Evolutionary conservation across 768 basidiomycete genomes (phyloP).

Genomic region (Tephrocybe rancida): DNA sequence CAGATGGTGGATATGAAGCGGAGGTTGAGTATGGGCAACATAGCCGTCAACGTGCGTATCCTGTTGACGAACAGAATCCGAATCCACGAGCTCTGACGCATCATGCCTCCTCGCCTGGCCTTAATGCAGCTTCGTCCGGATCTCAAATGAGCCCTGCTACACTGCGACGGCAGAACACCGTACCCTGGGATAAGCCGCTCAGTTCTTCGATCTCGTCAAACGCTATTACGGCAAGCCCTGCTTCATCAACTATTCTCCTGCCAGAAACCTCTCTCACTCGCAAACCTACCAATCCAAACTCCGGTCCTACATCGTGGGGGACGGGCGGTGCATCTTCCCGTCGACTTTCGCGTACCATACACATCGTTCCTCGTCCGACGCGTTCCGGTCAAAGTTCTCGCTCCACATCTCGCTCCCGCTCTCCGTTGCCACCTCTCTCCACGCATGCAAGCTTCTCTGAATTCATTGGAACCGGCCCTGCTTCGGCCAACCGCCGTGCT

Average conservation of each 20-base stretch:
- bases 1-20: constrained; percentile 82
- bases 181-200: constrained; percentile 67
- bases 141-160: constrained; percentile 70
- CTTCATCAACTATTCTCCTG: constrained; percentile 59
- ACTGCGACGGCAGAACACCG: constrained; percentile 63
- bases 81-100: constrained; percentile 49
- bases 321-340: constrained; percentile 64
- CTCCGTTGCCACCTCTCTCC: constrained; percentile 78
- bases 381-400: constrained; percentile 86
- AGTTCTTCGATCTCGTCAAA: constrained; percentile 59
- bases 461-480: constrained; percentile 39
- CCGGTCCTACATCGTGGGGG: constrained; percentile 56
- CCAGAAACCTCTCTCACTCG: constrained; percentile 70
- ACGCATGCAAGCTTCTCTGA: constrained; percentile 70
- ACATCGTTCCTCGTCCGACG: constrained; percentile 67
- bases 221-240: constrained; percentile 58
- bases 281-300: constrained; percentile 52
- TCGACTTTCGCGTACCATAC: constrained; percentile 83
- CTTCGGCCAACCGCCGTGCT: constrained; percentile 66
- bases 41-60: constrained; percentile 77
- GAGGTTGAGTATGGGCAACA: constrained; percentile 70
- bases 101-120: constrained; percentile 54
- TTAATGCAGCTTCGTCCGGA: constrained; percentile 66
- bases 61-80: constrained; percentile 38
- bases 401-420: constrained; percentile 93